Evolutionary conservation across 2,329 filamentous ascomycete genomes (phyloP).

Genomic region (Dothideomycetes sp.): DNA sequence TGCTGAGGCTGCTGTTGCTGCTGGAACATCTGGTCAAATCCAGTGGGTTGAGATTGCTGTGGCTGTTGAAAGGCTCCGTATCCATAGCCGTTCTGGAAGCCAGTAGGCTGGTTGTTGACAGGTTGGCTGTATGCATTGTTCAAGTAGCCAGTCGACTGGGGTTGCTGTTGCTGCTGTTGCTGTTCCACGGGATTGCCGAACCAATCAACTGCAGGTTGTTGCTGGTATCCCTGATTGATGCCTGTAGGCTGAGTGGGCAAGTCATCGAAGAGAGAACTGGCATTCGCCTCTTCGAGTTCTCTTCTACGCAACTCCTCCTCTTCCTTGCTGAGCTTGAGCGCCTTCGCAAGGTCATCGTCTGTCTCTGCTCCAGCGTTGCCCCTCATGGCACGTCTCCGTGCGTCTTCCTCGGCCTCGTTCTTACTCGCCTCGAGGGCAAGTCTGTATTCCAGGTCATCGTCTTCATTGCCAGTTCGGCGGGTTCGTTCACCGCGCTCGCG

Average conservation of each 20-base stretch:
- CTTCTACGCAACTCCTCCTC: slow-evolving; percentile 82
- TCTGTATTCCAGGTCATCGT: slow-evolving; percentile 75
- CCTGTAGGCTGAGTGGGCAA: slow-evolving; percentile 64
- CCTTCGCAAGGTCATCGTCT: slow-evolving; percentile 87
- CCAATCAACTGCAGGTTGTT: slow-evolving; percentile 95
- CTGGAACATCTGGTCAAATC: slow-evolving; percentile 47
- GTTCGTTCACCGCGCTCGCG: slow-evolving; percentile 29
- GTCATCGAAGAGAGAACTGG: slow-evolving; percentile 81
- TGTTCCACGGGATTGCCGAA: slow-evolving; percentile 88
- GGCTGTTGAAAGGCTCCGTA: slow-evolving; percentile 46
- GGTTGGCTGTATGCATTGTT: slow-evolving; percentile 64
- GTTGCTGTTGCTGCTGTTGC: slow-evolving; percentile 45
- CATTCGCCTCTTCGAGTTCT: slow-evolving; percentile 79
- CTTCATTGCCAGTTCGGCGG: slow-evolving; percentile 44
- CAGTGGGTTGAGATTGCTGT: slow-evolving; percentile 57
- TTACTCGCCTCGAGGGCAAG: slow-evolving; percentile 92
- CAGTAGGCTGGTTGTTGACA: slow-evolving; percentile 58
- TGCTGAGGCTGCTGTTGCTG: slow-evolving; percentile 38
- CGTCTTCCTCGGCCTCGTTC: slow-evolving; percentile 85
- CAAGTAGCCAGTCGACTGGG: slow-evolving; percentile 57
- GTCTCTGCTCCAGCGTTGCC: slow-evolving; percentile 35
- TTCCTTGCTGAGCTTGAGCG: slow-evolving; percentile 86
- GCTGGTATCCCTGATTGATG: slow-evolving; percentile 94
- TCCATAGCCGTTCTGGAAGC: slow-evolving; percentile 58
- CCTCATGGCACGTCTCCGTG: slow-evolving; percentile 50